Evolutionary conservation across 495 filamentous ascomycete species (phyloP).

Genomic region (Lepraria neglecta): DNA sequence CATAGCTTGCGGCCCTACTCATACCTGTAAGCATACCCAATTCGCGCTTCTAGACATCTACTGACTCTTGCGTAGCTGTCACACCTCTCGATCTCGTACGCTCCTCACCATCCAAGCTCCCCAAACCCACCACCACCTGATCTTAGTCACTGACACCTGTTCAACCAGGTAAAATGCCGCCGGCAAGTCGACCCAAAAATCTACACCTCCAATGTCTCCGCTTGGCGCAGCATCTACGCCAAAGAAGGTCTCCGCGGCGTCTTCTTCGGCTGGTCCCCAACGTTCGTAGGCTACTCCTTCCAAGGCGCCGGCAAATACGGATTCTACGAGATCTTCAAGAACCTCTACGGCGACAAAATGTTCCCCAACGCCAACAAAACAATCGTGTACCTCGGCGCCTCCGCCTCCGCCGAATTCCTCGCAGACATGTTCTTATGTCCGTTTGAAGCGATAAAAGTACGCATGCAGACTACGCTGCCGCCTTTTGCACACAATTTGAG

Average conservation of each 20-base stretch:
- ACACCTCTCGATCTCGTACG: constrained; percentile 39
- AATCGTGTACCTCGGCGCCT: constrained; percentile 57
- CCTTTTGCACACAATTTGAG: constrained; percentile 56
- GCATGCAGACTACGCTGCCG: constrained; percentile 66
- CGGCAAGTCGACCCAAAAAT: constrained; percentile 67
- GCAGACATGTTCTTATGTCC: constrained; percentile 64
- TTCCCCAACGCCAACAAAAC: constrained; percentile 59
- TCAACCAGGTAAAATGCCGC: constrained; percentile 64
- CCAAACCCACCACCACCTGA: neutral
- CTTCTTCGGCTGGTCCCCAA: constrained; percentile 68
- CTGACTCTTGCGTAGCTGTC: constrained; percentile 51
- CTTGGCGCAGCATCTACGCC: constrained; percentile 58
- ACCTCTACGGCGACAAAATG: constrained; percentile 58
- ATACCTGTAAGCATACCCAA: constrained; percentile 29
- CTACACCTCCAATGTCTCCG: constrained; percentile 60
- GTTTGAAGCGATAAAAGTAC: constrained; percentile 64
- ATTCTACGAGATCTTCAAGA: constrained; percentile 70
- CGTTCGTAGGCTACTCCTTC: constrained; percentile 62
- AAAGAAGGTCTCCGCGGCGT: constrained; percentile 62
- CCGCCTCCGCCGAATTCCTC: constrained; percentile 61
- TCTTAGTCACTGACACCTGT: constrained; percentile 2
- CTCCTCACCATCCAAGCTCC: neutral
- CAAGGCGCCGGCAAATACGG: constrained; percentile 76
- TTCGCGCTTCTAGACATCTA: constrained; percentile 12
- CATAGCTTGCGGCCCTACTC: constrained; percentile 56